Conservation (phyloP, 2,329 filamentous ascomycete species). For the Talaromyces islandicus region DNA sequence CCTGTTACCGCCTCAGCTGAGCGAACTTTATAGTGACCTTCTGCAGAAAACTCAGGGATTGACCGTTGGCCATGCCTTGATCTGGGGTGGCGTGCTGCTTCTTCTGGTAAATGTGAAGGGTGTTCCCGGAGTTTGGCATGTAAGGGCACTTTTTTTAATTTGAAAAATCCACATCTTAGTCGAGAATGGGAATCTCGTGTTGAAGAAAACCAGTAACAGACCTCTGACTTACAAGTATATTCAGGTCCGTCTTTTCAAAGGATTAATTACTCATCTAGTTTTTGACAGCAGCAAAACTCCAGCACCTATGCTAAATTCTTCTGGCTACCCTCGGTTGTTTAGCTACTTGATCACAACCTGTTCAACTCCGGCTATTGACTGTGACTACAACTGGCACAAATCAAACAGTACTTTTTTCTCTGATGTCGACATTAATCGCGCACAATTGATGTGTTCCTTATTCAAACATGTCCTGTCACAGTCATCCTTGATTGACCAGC, state of each 20-base stretch:
- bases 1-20: too few species aligned
- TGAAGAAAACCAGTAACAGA: too few species aligned
- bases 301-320: neutral
- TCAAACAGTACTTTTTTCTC: slow-evolving; percentile 79
- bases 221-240: neutral
- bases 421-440: slow-evolving; percentile 77
- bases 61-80: neutral
- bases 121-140: neutral
- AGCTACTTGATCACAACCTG: neutral
- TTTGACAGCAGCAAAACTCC: neutral
- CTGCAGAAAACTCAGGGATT: too few species aligned
- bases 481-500: slow-evolving; percentile 32
- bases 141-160: neutral
- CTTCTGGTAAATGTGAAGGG: neutral
- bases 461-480: slow-evolving; percentile 55
- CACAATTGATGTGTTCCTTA: slow-evolving; percentile 49
- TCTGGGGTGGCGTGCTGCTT: neutral
- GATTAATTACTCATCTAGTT: neutral
- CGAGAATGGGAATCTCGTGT: too few species aligned
- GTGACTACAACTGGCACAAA: slow-evolving; percentile 82
- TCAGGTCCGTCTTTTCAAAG: neutral
- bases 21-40: too few species aligned
- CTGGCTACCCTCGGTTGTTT: neutral
- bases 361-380: slow-evolving; percentile 54
- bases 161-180: too few species aligned